A percentile compares a stretch with the other conserved stretches of the same genome.
These are phyloP conservation scores for Cystofilobasidium bisporidii DNA, from an alignment of 768 basidiomycete genomes.

Conservation along the genomic window DNA sequence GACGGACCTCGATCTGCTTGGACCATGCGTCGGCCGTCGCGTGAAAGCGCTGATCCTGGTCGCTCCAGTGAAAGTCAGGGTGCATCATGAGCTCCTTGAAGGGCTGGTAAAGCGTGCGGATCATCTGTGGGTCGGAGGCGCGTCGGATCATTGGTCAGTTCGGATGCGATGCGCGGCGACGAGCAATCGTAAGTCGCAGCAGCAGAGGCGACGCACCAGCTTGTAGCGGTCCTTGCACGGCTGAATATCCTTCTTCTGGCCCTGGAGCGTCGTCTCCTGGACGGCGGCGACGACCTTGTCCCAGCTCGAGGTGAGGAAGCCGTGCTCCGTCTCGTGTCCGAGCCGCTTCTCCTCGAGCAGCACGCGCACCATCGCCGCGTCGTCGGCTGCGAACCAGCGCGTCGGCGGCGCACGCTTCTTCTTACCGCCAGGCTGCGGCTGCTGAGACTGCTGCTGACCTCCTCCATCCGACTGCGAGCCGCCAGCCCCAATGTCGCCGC, in stretches of 20 bases:
- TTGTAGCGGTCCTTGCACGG: slow-evolving; percentile 9
- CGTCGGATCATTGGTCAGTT: background rate
- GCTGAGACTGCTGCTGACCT: background rate
- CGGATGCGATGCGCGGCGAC: background rate
- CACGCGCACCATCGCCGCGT: slow-evolving; percentile 3
- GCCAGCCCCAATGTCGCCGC: too few species aligned
- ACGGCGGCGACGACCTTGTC: slow-evolving; percentile 2
- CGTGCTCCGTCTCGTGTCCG: slow-evolving; percentile 10
- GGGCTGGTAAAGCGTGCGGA: slow-evolving; percentile 5
- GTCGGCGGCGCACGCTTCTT: slow-evolving; percentile 1
- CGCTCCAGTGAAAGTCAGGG: background rate
- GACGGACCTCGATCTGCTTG: background rate
- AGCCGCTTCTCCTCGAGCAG: background rate
- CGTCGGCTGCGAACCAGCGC: slow-evolving; percentile 4
- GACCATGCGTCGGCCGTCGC: background rate
- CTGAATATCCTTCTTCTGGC: background rate
- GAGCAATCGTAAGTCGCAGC: too few species aligned
- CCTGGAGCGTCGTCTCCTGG: slow-evolving; percentile 4
- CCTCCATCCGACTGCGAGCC: too few species aligned
- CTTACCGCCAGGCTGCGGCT: background rate
- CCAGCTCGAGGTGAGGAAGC: slow-evolving; percentile 6
- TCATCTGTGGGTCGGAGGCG: background rate
- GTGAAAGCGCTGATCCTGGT: slow-evolving; percentile 1
- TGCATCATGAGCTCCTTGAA: slow-evolving; percentile 7
- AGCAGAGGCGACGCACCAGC: background rate